phyloP scores from a whole-genome alignment of 345 rosid genomes.

The Toxicodendron radicans region DNA sequence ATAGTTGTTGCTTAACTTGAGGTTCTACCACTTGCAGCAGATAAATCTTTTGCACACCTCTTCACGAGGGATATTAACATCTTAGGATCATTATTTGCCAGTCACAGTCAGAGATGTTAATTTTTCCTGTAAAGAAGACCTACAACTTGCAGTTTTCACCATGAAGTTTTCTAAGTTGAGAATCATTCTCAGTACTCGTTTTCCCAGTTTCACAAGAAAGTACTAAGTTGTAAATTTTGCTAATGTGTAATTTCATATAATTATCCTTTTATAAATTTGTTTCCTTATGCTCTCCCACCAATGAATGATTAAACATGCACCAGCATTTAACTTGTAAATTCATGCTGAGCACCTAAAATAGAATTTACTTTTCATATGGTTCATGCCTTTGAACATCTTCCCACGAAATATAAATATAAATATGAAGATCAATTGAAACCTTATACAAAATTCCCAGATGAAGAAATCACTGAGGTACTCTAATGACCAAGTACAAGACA shows the following conservation, averaged over 20 bases:
- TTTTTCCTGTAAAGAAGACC: not conserved
- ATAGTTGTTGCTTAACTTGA: not conserved
- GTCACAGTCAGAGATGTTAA: not conserved
- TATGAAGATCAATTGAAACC: not conserved
- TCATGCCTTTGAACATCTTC: conserved; percentile 4
- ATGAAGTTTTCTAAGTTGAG: not conserved
- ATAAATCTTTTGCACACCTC: not conserved
- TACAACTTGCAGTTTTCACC: not conserved
- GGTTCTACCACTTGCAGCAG: not conserved
- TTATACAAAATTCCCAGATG: not conserved
- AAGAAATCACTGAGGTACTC: conserved; percentile 4
- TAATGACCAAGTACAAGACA: conserved; percentile 21
- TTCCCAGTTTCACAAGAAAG: not conserved
- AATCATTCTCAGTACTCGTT: not conserved
- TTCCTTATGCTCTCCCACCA: not conserved
- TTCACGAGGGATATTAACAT: not conserved
- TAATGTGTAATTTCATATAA: not conserved
- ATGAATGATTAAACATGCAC: not conserved
- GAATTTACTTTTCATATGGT: not conserved
- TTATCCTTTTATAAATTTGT: not conserved
- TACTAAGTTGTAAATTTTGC: not conserved
- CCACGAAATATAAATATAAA: not conserved
- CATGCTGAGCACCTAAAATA: not conserved
- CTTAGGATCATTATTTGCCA: not conserved
- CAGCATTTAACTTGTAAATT: not conserved